Evolutionary conservation across 345 rosid species (phyloP).

Genomic region (Aegle marmelos): DNA sequence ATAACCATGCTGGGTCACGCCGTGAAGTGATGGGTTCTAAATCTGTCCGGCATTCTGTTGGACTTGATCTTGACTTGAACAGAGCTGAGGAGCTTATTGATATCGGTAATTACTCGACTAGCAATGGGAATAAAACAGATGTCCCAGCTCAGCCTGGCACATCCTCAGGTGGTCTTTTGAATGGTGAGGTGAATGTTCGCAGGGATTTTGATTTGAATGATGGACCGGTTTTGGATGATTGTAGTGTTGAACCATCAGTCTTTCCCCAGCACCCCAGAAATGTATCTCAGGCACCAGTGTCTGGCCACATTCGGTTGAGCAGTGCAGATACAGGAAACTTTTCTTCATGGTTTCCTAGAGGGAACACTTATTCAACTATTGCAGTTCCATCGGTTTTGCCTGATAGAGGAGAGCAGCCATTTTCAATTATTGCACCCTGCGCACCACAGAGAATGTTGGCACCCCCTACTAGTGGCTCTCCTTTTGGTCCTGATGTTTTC

Average conservation of each 20-base stretch:
- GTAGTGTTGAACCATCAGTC: conserved; percentile 42
- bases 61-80: conserved; percentile 87
- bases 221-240: conserved; percentile 69
- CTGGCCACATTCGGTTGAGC: conserved; percentile 50
- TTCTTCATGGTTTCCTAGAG: conserved; percentile 68
- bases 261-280: conserved; percentile 43
- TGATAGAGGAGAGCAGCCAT: conserved; percentile 66
- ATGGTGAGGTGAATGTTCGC: conserved; percentile 34
- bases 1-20: conserved; percentile 26
- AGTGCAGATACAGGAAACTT: conserved; percentile 49
- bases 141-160: conserved; percentile 30
- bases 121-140: conserved; percentile 39
- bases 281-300: conserved; percentile 46
- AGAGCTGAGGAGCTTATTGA: conserved; percentile 62
- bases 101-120: conserved; percentile 31
- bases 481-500: conserved; percentile 57
- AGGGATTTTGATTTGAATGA: conserved; percentile 88
- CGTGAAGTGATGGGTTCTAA: conserved; percentile 32
- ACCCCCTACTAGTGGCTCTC: conserved; percentile 46
- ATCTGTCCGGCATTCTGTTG: conserved; percentile 44
- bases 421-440: conserved; percentile 48
- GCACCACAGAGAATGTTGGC: conserved; percentile 70
- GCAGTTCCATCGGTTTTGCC: conserved; percentile 57
- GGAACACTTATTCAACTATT: conserved; percentile 51
- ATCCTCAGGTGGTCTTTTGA: conserved; percentile 30